phyloP scores from a whole-genome alignment of 2,329 filamentous ascomycete species.

The Colletotrichum limetticola region DNA sequence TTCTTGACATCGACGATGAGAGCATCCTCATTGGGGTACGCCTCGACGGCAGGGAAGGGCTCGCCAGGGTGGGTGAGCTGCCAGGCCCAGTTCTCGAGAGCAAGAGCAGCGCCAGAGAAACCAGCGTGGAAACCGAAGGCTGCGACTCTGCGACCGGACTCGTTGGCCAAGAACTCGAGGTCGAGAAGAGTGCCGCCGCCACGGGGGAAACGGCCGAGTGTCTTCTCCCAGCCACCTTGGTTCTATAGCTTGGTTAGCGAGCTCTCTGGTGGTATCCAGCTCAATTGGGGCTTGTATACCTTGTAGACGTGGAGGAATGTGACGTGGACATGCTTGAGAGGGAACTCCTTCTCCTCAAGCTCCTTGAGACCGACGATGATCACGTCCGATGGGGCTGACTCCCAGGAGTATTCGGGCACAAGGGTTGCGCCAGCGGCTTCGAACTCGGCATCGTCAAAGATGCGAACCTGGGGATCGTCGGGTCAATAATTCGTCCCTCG shows the following conservation, averaged over 20 bases:
- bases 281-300: background rate
- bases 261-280: background rate
- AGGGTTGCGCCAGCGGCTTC: constrained; percentile 71
- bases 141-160: constrained; percentile 74
- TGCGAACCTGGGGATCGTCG: constrained; percentile 52
- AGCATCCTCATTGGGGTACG: constrained; percentile 79
- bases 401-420: constrained; percentile 75
- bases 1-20: constrained; percentile 81
- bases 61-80: constrained; percentile 78
- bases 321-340: constrained; percentile 78
- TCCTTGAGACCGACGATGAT: constrained; percentile 84
- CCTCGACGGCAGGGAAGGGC: constrained; percentile 72
- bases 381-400: constrained; percentile 72
- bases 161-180: constrained; percentile 85
- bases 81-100: constrained; percentile 84
- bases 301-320: constrained; percentile 78
- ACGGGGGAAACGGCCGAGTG: constrained; percentile 81
- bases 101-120: constrained; percentile 79
- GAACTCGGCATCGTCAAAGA: constrained; percentile 72
- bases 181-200: constrained; percentile 84
- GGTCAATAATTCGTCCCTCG: background rate
- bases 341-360: constrained; percentile 76
- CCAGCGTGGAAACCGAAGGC: constrained; percentile 81
- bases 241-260: constrained; percentile 59
- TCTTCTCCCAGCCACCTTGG: constrained; percentile 82